These are phyloP conservation scores for Coemansia sp. DNA, from an alignment of 192 early-diverging fungal genomes.

Conservation along the genomic window DNA sequence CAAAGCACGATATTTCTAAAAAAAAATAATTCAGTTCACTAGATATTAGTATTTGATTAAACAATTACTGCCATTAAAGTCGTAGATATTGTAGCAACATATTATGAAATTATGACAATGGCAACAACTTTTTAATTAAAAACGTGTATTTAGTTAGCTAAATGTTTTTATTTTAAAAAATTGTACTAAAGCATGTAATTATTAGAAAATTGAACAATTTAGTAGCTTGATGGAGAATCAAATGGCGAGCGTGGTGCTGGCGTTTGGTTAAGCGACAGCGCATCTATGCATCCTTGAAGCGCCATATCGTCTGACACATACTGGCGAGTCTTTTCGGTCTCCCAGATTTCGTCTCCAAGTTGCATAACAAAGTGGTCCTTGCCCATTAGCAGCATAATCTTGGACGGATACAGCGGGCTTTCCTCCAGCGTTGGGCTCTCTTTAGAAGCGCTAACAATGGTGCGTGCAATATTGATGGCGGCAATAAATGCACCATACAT, in stretches of 20 bases:
- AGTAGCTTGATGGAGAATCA: background rate
- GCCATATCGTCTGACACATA: constrained; percentile 31
- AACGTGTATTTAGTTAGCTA: too few relatives aligned
- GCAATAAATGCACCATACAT: constrained; percentile 44
- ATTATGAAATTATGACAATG: too few relatives aligned
- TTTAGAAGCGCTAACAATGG: background rate
- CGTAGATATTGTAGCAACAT: too few relatives aligned
- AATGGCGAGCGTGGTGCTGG: constrained; percentile 6
- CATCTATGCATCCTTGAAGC: constrained; percentile 13
- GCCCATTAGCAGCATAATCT: constrained; percentile 41
- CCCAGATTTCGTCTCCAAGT: constrained; percentile 34
- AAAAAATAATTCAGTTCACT: too few relatives aligned
- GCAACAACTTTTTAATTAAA: too few relatives aligned
- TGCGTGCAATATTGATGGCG: constrained; percentile 35
- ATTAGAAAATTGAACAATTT: background rate
- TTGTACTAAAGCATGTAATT: too few relatives aligned
- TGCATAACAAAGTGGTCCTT: constrained; percentile 28
- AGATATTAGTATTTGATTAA: too few relatives aligned
- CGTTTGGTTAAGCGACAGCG: constrained; percentile 7
- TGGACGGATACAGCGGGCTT: constrained; percentile 10
- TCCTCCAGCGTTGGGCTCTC: constrained; percentile 11
- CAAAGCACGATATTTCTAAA: too few relatives aligned
- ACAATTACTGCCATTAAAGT: too few relatives aligned
- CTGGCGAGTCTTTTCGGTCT: constrained; percentile 7
- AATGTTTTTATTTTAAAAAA: too few relatives aligned